Evolutionary conservation across 441 rosid species (phyloP).

Genomic region (Aleurites moluccanus): DNA sequence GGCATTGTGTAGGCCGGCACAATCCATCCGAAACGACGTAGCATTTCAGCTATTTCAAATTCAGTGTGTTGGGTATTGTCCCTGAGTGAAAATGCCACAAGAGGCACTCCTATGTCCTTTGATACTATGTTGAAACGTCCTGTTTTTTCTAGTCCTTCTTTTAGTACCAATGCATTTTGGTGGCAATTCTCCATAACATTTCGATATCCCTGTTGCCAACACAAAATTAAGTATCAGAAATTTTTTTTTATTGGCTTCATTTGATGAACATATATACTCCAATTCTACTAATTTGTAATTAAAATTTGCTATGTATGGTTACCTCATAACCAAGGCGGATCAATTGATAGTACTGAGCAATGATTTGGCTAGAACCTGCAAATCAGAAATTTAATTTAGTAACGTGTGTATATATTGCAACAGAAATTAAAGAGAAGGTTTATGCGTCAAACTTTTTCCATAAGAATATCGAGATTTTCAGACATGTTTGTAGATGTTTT

Average conservation of each 20-base stretch:
- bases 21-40: conserved; percentile 86
- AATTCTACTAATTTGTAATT: neutral
- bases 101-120: conserved; percentile 80
- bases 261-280: no score
- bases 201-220: conserved; percentile 47
- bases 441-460: no score
- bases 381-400: neutral
- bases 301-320: conserved; percentile 1
- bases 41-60: conserved; percentile 67
- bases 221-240: neutral
- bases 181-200: conserved; percentile 90
- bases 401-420: neutral
- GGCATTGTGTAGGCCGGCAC: conserved; percentile 95
- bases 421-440: no score
- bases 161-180: conserved; percentile 60
- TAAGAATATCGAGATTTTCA: no score
- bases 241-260: no score
- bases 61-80: conserved; percentile 62
- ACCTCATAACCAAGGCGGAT: conserved; percentile 85
- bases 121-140: conserved; percentile 73
- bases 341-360: conserved; percentile 89
- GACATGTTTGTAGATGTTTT: no score
- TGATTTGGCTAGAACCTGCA: conserved; percentile 85
- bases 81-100: conserved; percentile 86
- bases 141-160: conserved; percentile 62